Base-by-base conservation (phyloP, 108 stramenopile genomes). In the Poteriospumella lacustris region DNA sequence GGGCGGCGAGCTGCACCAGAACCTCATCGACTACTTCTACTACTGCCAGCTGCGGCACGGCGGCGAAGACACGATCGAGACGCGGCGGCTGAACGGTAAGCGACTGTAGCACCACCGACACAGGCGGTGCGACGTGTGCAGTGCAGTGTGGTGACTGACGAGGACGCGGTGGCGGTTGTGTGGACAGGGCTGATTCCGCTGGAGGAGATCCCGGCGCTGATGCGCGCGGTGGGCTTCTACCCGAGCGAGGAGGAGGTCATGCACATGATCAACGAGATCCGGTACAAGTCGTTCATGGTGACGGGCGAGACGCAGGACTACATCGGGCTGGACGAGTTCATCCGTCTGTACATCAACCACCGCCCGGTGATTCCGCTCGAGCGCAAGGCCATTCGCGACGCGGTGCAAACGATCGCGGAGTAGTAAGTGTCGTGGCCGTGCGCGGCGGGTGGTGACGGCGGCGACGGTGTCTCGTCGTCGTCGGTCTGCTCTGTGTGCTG, bases 21-120 rank as follows among this genome's bases (percentile, higher is more conserved):
- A 88, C 26, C 36, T 89, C 0, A 68, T 86, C 41, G 89, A 89
- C 44, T 89, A 87, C 81, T 89, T 89, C 70, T 87, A 84, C 58
- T 87, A 89, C 58, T 80, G 82, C 1, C 81, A 88, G 72, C 72
- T 89, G 26, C 81, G 89, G 15, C 72, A 85, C 31, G 77, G 79
- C 40, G 87, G 87, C n/a, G 87, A 89, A 68, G 85, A 87, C 39
- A 83, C 81, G 9, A 87, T 81, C 29, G 69, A 83, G 42, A 79
- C 83, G 43, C 59, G 85, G 59, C 40, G 67, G 56, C 44, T 76
- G 82, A n/a, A 68, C 44, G 31, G 58, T 52, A 39, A n/a, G n/a
- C n/a, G n/a, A n/a, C n/a, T n/a, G n/a, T n/a, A n/a, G n/a, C n/a
- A n/a, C n/a, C n/a, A n/a, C n/a, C n/a, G n/a, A n/a, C n/a, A n/a